Conservation (phyloP, 495 filamentous ascomycete genomes). For the Penicillium alfredii region DNA sequence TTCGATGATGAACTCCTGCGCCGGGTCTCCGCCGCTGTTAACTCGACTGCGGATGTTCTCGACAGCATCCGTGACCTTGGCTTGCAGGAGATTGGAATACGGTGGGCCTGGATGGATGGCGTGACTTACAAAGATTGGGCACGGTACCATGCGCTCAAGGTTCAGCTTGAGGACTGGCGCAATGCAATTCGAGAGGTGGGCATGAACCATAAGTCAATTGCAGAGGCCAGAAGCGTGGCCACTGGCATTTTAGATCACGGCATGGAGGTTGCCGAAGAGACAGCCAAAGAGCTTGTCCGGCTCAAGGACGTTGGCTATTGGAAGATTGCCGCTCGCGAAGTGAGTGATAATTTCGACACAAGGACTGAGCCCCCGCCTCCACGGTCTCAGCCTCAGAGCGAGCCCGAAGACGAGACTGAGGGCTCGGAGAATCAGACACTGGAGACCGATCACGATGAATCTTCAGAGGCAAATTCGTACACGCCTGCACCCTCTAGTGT, state of each 20-base stretch:
- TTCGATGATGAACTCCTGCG: slow-evolving; percentile 65
- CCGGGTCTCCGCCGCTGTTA: slow-evolving; percentile 66
- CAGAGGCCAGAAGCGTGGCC: slow-evolving; percentile 60
- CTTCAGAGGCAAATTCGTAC: slow-evolving; percentile 49
- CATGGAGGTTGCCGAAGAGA: slow-evolving; percentile 72
- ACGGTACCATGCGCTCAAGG: slow-evolving; percentile 80
- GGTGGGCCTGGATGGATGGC: slow-evolving; percentile 95
- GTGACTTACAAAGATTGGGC: slow-evolving; percentile 96
- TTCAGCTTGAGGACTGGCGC: slow-evolving; percentile 78
- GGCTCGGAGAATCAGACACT: too few relatives aligned
- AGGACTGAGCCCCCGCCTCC: slow-evolving; percentile 44
- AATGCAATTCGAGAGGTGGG: slow-evolving; percentile 69
- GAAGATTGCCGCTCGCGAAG: slow-evolving; percentile 76
- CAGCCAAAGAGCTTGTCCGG: slow-evolving; percentile 74
- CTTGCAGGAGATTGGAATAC: slow-evolving; percentile 91
- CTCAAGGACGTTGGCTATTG: slow-evolving; percentile 80
- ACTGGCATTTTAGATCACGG: slow-evolving; percentile 66
- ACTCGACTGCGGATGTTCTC: slow-evolving; percentile 75
- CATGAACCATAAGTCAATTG: slow-evolving; percentile 63
- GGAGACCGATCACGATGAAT: slow-evolving; percentile 2
- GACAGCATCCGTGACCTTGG: slow-evolving; percentile 81
- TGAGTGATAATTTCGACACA: slow-evolving; percentile 67
- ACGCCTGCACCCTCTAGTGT: slow-evolving; percentile 32
- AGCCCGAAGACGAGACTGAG: slow-evolving; percentile 34
- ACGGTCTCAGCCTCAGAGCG: slow-evolving; percentile 38